Percentiles rank a stretch among this genome's conserved stretches.
Evolutionary conservation across 2,329 filamentous ascomycete genomes (phyloP).

Genomic region (Xylaria polymorpha): DNA sequence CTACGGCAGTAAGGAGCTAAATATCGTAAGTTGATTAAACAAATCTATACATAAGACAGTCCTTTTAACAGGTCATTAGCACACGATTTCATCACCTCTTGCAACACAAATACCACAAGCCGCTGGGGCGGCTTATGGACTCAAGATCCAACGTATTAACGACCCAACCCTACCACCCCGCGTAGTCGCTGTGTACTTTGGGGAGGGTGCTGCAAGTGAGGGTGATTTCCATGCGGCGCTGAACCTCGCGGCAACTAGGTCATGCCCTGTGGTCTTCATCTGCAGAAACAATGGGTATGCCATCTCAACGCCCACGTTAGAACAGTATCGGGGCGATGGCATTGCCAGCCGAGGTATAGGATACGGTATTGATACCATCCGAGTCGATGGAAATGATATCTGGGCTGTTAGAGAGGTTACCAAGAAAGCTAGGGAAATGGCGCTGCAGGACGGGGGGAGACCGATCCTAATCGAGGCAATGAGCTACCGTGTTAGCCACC

Average conservation of each 20-base stretch:
- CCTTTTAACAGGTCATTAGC: slow-evolving; percentile 58
- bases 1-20: slow-evolving; percentile 85
- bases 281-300: slow-evolving; percentile 95
- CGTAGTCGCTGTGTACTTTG: slow-evolving; percentile 86
- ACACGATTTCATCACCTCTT: slow-evolving; percentile 86
- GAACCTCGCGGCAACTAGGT: slow-evolving; percentile 89
- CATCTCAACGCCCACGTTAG: slow-evolving; percentile 87
- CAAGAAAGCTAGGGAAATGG: slow-evolving; percentile 78
- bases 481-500: slow-evolving; percentile 97
- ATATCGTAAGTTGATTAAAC: slow-evolving; percentile 71
- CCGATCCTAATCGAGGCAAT: slow-evolving; percentile 94
- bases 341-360: slow-evolving; percentile 88
- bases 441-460: slow-evolving; percentile 81
- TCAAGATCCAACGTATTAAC: slow-evolving; percentile 82
- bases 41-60: background rate
- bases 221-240: slow-evolving; percentile 92
- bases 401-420: slow-evolving; percentile 88
- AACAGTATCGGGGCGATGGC: slow-evolving; percentile 91
- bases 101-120: slow-evolving; percentile 93
- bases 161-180: slow-evolving; percentile 75
- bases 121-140: slow-evolving; percentile 84
- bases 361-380: slow-evolving; percentile 93
- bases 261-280: slow-evolving; percentile 89
- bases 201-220: slow-evolving; percentile 89
- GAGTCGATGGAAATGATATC: slow-evolving; percentile 94